These are phyloP conservation scores for Chaetomiaceae sp. DNA, from an alignment of 2,329 filamentous ascomycete genomes.

Conservation along the genomic window DNA sequence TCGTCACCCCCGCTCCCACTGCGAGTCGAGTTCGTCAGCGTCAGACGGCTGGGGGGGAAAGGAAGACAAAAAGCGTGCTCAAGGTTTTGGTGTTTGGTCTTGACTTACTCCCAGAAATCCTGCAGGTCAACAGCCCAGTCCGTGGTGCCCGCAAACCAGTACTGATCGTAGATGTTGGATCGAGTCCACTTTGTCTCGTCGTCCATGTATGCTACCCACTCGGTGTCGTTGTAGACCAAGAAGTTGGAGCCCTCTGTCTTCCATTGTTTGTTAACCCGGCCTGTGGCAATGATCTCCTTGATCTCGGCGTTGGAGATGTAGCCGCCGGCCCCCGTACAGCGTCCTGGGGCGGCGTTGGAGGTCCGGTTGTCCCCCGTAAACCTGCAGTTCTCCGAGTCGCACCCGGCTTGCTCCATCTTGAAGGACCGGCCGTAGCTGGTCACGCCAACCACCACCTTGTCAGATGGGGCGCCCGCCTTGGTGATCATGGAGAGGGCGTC, in stretches of 20 bases:
- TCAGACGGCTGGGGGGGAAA: too few species aligned
- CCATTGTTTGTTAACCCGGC: too few species aligned
- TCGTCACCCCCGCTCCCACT: too few species aligned
- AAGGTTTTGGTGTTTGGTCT: too few species aligned
- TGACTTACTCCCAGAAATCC: too few species aligned
- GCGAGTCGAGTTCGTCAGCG: too few species aligned
- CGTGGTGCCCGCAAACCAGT: conserved; percentile 7
- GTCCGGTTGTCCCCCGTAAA: conserved; percentile 11
- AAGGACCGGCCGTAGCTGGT: not conserved
- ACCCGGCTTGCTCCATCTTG: not conserved
- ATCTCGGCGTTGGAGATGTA: conserved; percentile 20
- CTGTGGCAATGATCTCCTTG: not conserved
- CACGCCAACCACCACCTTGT: not conserved
- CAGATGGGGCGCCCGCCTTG: not conserved
- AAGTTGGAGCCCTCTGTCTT: too few species aligned
- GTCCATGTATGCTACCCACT: conserved; percentile 12
- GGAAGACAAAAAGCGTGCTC: too few species aligned
- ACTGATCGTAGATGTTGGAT: not conserved
- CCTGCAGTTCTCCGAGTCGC: not conserved
- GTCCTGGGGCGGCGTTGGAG: conserved; percentile 5
- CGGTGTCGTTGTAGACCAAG: conserved; percentile 1
- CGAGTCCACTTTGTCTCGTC: conserved; percentile 1
- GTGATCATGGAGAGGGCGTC: not conserved
- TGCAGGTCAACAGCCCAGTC: conserved; percentile 18
- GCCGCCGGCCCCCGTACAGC: conserved; percentile 15